Base-by-base conservation (phyloP, 345 rosid genomes). In the Eucalyptus victrix region DNA sequence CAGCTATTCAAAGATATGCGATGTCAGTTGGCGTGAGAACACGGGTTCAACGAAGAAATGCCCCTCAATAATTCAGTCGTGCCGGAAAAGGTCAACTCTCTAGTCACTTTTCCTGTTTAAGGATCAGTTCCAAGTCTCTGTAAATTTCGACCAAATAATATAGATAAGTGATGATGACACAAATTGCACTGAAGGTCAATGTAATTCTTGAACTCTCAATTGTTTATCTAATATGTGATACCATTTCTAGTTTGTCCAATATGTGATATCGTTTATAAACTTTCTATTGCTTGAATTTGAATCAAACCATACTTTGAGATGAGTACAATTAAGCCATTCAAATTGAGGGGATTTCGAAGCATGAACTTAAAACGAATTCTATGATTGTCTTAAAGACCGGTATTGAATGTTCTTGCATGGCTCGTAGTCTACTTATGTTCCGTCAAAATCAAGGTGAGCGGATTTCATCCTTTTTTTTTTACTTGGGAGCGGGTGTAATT, bases 401-500 rank as follows among this genome's bases (percentile, higher is more conserved):
- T 12, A 58, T 28, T 60, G 67, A 60, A 6, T 26, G 32, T 60
- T 60, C 67, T 28, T 60, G 67, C 67, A 26, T 12, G n/a, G 30
- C 67, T 26, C 67, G 0, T 53, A 7, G 7, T 60, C 14, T 60
- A 60, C 67, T 60, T 0, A 60, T 26, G 32, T 60, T 26, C 6
- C 1, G 32, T 60, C 30, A 60, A 60, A 24, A 60, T 60, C 30
- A 28, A 60, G 67, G 32, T 60, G 7, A 28, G n/a, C 67, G 14
- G 67, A 60, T 60, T 60, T 60, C 15, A 4, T 54, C 0, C 24
- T 6, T 1, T 51, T 6, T 51, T 51, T 2, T 16, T 50, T 16
- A 0, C 1, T 49, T 1, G 7, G 8, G 54, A 0, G 23, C 9
- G 56, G 10, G 24, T 19, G 16, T 0, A 60, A 60, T n/a, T 2